These are phyloP conservation scores for Akebia trifoliata DNA, from an alignment of 164 flowering plant genomes.

Conservation along the genomic window DNA sequence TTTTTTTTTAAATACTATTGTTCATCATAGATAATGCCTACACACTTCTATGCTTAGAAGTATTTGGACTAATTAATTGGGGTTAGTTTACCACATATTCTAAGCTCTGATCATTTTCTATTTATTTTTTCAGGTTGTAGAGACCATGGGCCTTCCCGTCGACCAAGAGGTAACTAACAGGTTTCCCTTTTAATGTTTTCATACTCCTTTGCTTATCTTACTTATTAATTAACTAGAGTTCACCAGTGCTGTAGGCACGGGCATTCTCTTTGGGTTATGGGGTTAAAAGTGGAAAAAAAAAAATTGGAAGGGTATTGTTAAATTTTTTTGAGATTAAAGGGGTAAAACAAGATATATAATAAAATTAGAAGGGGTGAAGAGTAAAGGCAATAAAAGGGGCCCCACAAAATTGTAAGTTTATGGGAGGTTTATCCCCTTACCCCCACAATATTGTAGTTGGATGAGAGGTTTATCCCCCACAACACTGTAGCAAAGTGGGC, in stretches of 20 bases:
- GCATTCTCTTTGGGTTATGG: too few relatives aligned
- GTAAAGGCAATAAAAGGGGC: too few relatives aligned
- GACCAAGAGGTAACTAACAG: slow-evolving; percentile 13
- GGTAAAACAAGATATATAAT: too few relatives aligned
- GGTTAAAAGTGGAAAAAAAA: too few relatives aligned
- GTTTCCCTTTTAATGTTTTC: not conserved
- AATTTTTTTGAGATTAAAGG: too few relatives aligned
- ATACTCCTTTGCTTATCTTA: not conserved
- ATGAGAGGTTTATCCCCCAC: too few relatives aligned
- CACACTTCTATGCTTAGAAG: not conserved
- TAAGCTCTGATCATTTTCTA: slow-evolving; percentile 1
- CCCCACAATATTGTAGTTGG: too few relatives aligned
- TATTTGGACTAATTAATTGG: not conserved
- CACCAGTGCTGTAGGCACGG: not conserved
- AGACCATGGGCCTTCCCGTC: slow-evolving; percentile 8
- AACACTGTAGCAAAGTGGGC: too few relatives aligned
- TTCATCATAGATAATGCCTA: not conserved
- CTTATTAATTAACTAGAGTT: not conserved
- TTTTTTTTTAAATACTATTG: not conserved
- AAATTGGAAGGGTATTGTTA: too few relatives aligned
- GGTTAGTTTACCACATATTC: not conserved
- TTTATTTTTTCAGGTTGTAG: slow-evolving; percentile 17
- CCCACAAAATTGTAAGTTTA: too few relatives aligned
- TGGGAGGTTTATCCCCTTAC: too few relatives aligned
- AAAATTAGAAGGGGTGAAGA: too few relatives aligned